Evolutionary conservation across 2,329 filamentous ascomycete species (phyloP), one percentile per base, ranked within the genome.

Genomic region (Fusarium tanahbumbuense): DNA sequence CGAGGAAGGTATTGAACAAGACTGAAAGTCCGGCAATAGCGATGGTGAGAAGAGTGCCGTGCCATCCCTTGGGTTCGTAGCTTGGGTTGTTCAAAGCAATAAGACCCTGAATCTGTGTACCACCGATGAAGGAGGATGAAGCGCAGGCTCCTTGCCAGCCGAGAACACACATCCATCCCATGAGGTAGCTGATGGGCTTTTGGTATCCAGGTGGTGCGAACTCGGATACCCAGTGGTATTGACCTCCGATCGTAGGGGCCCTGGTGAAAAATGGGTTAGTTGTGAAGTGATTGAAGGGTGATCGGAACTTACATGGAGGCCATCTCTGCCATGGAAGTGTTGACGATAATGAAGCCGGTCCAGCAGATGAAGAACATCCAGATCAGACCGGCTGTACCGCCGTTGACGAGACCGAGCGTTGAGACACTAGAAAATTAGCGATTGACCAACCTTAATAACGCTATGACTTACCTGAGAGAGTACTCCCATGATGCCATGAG

Each of bases 211-310:
- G 77, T 0, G 85, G 83, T 1, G 85, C 82, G 63, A 87, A 87
- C 53, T 87, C 85, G 2, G 82, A 86, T 2, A 87, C 85, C 86
- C 85, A 88, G 68, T 87, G 85, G 65, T 88, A 88, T 69, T 89
- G 86, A 3, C 87, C 87, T 23, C 87, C 86, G 9, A 83, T 82
- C 0, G 85, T 89, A 0, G 87, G 87, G 4, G 86, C 85, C 71
- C 71, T 73, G 18, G 0, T 34, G 13, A 9, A 2, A 2, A 5
- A 15, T 15, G 2, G 1, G 55, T 68, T 1, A 73, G 42, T n/a
- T 9, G 16, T 8, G 5, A 11, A 8, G 4, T 2, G 0, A 1
- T n/a, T 2, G 3, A n/a, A 11, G 11, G 8, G 23, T 6, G 2
- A 4, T 1, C 1, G 1, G 2, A 6, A 42, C 71, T 22, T 10